Base-by-base conservation (phyloP, 2,329 filamentous ascomycete genomes). In the Monilinia fructicola region DNA sequence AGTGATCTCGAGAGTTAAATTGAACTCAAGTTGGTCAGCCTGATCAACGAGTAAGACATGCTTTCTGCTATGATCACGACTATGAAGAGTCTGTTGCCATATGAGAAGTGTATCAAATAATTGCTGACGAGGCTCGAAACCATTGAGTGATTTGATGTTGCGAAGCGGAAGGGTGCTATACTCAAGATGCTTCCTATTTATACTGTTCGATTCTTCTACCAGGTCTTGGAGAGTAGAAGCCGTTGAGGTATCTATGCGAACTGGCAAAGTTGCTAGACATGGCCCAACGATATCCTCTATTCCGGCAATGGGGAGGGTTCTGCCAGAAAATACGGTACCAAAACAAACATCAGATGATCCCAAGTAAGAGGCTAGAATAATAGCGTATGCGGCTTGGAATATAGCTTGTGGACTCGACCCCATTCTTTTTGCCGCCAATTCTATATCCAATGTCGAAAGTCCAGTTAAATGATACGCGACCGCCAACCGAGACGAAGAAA, bases 101-200 rank as follows among this genome's bases (percentile, higher is more conserved):
- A 93, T 88, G 72, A 96, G 89, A 0, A 97, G 79, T 0, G 88
- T 83, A 71, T 96, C 91, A 71, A 94, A 97, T 0, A 96, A 77
- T 1, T 78, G 78, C 50, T 85, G 82, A 0, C 83, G 80, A 0
- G 86, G 81, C 38, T 82, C 78, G 0, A 89, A 68, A 0, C 82
- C 84, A 3, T 83, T 84, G 1, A 83, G 77, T 70, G 84, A 86
- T 73, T 87, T 89, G 70, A 97, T 91, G 2, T 92, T 86, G 0
- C 85, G 79, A 2, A 96, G 81, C 0, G 91, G 83, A 7, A 93
- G 73, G 1, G 80, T 79, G 28, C 84, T 84, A 74, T 94, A 82
- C 21, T 85, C 81, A 62, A 96, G 81, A 65, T 87, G 82, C 4
- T 84, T 81, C 44, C 89, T 84, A 70, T 91, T 94, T 7, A 82